Conservation (phyloP, 495 filamentous ascomycete genomes). For the Oidiodendron maius region DNA sequence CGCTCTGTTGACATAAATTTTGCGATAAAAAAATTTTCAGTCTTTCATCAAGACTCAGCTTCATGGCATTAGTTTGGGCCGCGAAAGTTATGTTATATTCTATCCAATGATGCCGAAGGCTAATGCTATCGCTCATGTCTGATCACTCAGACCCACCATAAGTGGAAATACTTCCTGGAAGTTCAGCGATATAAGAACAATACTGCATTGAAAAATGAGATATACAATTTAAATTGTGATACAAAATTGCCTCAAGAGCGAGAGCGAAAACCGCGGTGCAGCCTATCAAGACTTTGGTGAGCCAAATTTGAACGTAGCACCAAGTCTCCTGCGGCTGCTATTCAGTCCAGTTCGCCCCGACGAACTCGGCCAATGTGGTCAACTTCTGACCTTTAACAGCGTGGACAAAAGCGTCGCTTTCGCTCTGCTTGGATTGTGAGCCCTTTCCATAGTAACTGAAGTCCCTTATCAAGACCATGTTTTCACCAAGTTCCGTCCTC, state of each 20-base stretch:
- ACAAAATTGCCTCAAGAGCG: neutral
- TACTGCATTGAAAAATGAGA: too few species aligned
- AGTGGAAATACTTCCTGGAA: too few species aligned
- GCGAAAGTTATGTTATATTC: too few species aligned
- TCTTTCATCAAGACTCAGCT: too few species aligned
- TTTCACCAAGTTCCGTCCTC: neutral
- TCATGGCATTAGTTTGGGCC: too few species aligned
- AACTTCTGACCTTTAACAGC: neutral
- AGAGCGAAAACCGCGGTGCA: neutral
- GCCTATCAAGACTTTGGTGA: neutral
- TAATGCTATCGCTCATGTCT: too few species aligned
- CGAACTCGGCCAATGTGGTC: neutral
- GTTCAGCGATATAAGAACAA: too few species aligned
- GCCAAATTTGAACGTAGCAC: neutral
- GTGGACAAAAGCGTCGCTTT: neutral
- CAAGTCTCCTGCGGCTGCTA: neutral
- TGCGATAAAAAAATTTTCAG: too few species aligned
- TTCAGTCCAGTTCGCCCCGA: neutral
- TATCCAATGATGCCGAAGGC: too few species aligned
- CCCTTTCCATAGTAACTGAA: neutral
- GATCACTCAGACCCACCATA: too few species aligned
- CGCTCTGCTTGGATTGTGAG: neutral
- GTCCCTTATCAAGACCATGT: neutral
- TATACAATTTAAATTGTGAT: neutral
- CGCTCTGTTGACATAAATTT: too few species aligned